phyloP scores from a whole-genome alignment of 306 rosid genomes.

The Quercus bicolor region DNA sequence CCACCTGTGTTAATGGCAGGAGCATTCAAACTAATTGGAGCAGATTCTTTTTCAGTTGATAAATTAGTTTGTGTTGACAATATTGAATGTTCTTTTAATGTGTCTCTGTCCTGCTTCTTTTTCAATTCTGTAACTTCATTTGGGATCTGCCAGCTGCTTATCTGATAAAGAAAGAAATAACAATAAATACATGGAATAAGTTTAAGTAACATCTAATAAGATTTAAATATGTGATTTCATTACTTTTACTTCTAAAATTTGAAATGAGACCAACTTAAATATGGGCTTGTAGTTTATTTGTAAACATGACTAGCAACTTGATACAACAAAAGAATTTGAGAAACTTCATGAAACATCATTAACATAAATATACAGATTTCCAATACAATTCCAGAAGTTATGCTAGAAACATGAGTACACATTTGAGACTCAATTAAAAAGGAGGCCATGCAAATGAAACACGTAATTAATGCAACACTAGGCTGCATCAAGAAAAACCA shows the following conservation, averaged over 20 bases:
- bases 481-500: not conserved
- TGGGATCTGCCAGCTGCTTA: conserved; percentile 99
- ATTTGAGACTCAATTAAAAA: not conserved
- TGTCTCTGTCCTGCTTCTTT: conserved; percentile 71
- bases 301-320: not conserved
- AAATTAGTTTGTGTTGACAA: conserved; percentile 54
- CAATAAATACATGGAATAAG: conserved; percentile 2
- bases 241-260: not conserved
- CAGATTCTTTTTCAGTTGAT: conserved; percentile 65
- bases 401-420: not conserved
- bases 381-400: not conserved
- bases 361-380: not conserved
- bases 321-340: not conserved
- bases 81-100: conserved; percentile 48
- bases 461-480: not conserved
- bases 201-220: not conserved
- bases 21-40: conserved; percentile 65
- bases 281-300: not conserved
- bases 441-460: not conserved
- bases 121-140: conserved; percentile 83
- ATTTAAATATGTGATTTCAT: not conserved
- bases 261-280: not conserved
- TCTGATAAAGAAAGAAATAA: conserved; percentile 40
- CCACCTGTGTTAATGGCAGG: conserved; percentile 90
- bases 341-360: not conserved